Base-by-base conservation (phyloP, 305 asterid species). In the Euphrasia arctica region DNA sequence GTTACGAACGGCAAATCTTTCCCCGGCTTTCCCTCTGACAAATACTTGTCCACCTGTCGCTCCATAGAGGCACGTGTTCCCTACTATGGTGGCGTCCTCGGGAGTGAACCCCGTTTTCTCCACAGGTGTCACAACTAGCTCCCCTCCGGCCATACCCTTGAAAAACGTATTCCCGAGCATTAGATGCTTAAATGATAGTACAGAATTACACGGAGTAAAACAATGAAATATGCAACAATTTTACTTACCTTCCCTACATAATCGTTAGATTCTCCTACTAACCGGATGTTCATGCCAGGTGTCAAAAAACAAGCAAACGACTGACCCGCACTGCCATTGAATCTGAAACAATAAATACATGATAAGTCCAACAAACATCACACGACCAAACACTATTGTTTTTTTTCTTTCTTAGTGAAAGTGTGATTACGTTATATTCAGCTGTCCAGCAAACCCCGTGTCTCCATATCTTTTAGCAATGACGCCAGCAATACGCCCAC, bases 111-210 rank as follows among this genome's bases (percentile, higher is more conserved):
- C 99, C 7, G 85, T 74, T 49, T 74, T 83, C 60, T 83, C 91
- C 2, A 80, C 95, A 1, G 99, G 99, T 63, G 88, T 86, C 49
- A 90, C 94, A 15, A 84, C 91, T 70, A 93, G 68, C 73, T 93
- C 99, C 54, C 99, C 99, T 68, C 99, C 99, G 14, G 99, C 99
- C 96, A 93, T 93, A 80, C 99, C 99, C 99, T 93, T 65, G 42
- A 34, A 65, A 57, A 48, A 48, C 18, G 15, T 48, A n/a, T 6
- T 1, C 8, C 54, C 7, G 54, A 4, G 14, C 8, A 4, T 51
- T 51, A 51, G 57, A 51, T 2, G 57, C 57, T 36, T 36, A 36
- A 45, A 45, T 45, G 51, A 34, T 4, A 34, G 6, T 7, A 5
- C 6, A 34, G 41, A 34, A 34, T 34, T 34, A 34, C 41, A 34